Evolutionary conservation across 2,329 filamentous ascomycete species (phyloP), one percentile per base, ranked within the genome.

Genomic region (Thielaviopsis punctulata): DNA sequence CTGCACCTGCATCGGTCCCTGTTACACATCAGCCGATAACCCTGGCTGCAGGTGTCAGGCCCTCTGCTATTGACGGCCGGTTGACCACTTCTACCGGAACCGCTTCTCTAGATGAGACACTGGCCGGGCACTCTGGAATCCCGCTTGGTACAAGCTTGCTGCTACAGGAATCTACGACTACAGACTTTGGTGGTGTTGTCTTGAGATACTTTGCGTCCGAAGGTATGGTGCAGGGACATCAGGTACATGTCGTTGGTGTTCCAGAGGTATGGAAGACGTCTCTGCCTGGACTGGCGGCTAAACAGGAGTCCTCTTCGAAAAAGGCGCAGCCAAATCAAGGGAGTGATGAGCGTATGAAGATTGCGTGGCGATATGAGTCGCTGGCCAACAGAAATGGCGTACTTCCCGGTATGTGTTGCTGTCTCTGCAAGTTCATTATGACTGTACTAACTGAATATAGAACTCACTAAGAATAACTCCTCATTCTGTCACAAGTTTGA

Each of bases 341-440:
- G 2, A 39, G 41, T 3, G 50, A 54, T 22, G 72, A 73, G 13
- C 84, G 90, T 57, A 96, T 98, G 92, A 96, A 95, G 69, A 98
- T 98, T 69, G 92, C 92, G 3, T 98, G 92, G 92, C 77, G 92
- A 64, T 98, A 98, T 68, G 89, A 96, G 66, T 77, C 80, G 30
- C 66, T 96, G 51, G 84, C 84, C 15, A 82, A 66, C 52, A 59
- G 84, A 58, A 81, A 80, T 59, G 79, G 79, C 43, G 73, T 72
- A 55, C 67, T 72, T 50, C 75, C 79, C 80, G 80, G 82, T 84
- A 72, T 66, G 75, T 22, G n/a, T 30, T 4, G 50, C 51, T 43
- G 5, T 6, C 6, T 25, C 1, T 48, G 36, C 19, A 41, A 41
- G 13, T 41, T 9, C 15, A 6, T n/a, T 15, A 7, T 9, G 23